Base-by-base conservation (phyloP, 495 filamentous ascomycete species). In the Usnea hakonensis region DNA sequence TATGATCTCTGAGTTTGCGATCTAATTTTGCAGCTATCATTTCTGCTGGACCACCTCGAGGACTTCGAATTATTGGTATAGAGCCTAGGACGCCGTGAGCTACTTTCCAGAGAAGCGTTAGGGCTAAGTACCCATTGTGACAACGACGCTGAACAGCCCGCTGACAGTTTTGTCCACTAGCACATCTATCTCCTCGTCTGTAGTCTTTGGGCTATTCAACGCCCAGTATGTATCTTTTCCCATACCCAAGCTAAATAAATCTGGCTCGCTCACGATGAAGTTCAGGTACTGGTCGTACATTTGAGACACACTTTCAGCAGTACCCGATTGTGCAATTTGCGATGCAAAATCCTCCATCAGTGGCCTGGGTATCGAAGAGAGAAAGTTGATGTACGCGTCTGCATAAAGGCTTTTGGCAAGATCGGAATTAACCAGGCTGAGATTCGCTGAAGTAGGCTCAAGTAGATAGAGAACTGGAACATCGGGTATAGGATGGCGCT, bases 231-330 rank as follows among this genome's bases (percentile, higher is more conserved):
- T 88, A 70, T 95, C 91, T 62, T 91, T 88, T 10, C 83, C 83
- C 76, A 97, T 85, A 3, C 90, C 90, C 52, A 99, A 77, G 69
- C 90, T 96, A 73, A 99, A 99, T 1, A 97, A 79, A 73, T 97
- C 94, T 2, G 94, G 93, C 74, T 99, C 95, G 19, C 86, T 88
- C 53, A 97, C 93, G 60, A 97, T 89, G 71, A 97, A 99, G 71
- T 99, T 99, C 43, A 99, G 81, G 63, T 97, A 97, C 70, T 99
- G 95, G 71, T 99, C 95, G 68, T 87, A 99, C 38, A 99, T 85
- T 68, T 96, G 92, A 19, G 91, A 84, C 57, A 99, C 89, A 64
- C 87, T 85, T 66, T 97, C 93, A 3, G 91, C 84, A 4, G 91
- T 94, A 16, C 86, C 88, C 23, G 89, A 85, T 26, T 87, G 74